Base-by-base conservation (phyloP, 202 grass and related monocot species). In the Cymbopogon flexuosus region DNA sequence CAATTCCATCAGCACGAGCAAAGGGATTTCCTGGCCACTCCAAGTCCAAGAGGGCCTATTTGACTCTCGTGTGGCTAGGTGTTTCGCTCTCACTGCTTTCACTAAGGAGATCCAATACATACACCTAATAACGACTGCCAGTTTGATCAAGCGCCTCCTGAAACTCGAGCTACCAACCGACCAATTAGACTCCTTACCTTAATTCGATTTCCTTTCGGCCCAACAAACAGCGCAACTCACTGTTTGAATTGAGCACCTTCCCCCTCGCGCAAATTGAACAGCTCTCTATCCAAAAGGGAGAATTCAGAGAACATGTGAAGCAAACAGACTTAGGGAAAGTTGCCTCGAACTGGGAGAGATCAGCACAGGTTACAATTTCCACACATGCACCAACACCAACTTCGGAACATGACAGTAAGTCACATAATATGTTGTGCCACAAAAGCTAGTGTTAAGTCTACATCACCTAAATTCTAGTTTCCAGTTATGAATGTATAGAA, bases 391-490 rank as follows among this genome's bases (percentile, higher is more conserved):
- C 22, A 23, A 62, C 39, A 7, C 56, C 36, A 75, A 45, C 12
- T 13, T 57, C 1, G 10, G 40, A 75, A 40, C 5, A 68, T 42
- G 72, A 27, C 33, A 79, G 22, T 16, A 61, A 22, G 21, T 7
- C 56, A 56, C 18, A 80, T 75, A 52, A 73, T 29, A 14, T 35
- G 10, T 5, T 29, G 65, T 52, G 41, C 21, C 59, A 46, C 16
- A 70, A 75, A 76, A 33, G 70, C 52, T 76, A 64, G 35, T 24
- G 57, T 10, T n/a, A 5, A 30, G 14, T 2, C 42, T 8, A 9
- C 34, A 84, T 41, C 47, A 19, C 51, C 52, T 67, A 47, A 83
- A 75, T 56, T 84, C 9, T 69, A 19, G 14, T 51, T 70, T 65
- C 19, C 4, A 35, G 60, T 59, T 58, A 24, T 30, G 21, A 22